These are phyloP conservation scores for Volvox reticuliferus DNA, from an alignment of 139 green algal species.

Conservation along the genomic window DNA sequence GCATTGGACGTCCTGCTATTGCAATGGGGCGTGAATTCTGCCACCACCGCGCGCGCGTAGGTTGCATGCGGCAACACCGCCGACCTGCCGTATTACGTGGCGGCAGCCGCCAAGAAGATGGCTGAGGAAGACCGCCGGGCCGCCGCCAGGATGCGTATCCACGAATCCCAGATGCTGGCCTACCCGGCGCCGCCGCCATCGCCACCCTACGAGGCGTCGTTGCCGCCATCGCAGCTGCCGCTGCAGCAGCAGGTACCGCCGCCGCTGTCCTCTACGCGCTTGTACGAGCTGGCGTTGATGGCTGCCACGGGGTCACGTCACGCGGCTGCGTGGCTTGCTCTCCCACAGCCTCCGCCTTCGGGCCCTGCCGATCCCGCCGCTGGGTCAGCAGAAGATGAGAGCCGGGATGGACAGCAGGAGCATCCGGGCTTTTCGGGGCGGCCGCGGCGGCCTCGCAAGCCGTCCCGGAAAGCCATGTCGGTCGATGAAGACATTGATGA, in stretches of 20 bases:
- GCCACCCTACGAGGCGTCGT: background rate
- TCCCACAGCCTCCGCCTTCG: too few species aligned
- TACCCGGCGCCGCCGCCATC: too few species aligned
- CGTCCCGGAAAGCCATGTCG: background rate
- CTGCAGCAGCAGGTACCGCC: background rate
- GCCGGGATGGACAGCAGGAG: too few species aligned
- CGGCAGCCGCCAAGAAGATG: background rate
- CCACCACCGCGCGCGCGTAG: background rate
- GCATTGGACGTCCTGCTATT: too few species aligned
- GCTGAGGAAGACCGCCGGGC: constrained; percentile 1
- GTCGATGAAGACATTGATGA: background rate
- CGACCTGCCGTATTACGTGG: constrained; percentile 19
- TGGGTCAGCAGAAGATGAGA: too few species aligned
- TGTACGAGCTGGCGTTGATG: background rate
- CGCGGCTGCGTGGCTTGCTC: too few species aligned
- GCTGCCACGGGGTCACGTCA: background rate
- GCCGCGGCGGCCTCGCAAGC: background rate
- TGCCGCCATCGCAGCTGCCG: background rate
- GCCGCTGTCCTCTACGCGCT: background rate
- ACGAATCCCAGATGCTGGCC: background rate
- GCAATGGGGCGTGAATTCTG: too few species aligned
- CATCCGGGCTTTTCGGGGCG: background rate
- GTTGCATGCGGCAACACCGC: constrained; percentile 2
- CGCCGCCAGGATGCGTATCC: constrained; percentile 2
- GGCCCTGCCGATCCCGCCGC: too few species aligned